Conservation (phyloP, 495 filamentous ascomycete genomes). For the Elasticomyces elasticus region DNA sequence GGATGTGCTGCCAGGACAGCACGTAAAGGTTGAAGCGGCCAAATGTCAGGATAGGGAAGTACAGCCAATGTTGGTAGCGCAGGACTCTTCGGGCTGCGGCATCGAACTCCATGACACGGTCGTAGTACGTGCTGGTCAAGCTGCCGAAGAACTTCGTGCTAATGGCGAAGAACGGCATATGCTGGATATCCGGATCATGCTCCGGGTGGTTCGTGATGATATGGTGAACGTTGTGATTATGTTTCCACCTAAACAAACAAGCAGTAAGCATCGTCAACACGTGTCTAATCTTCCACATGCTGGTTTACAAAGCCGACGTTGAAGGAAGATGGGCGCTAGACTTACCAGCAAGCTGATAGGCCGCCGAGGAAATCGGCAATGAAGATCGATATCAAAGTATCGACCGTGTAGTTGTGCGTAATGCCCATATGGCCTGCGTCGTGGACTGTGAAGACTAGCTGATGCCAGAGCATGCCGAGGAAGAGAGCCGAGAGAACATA, state of each 20-base stretch:
- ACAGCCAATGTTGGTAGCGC: conserved; percentile 68
- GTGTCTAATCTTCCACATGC: no score
- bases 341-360: no score
- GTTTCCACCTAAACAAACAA: conserved; percentile 98
- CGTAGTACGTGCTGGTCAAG: conserved; percentile 81
- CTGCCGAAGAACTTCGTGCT: conserved; percentile 72
- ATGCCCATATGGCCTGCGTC: conserved; percentile 98
- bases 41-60: conserved; percentile 76
- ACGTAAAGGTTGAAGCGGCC: conserved; percentile 89
- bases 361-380: conserved; percentile 88
- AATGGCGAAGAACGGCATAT: conserved; percentile 90
- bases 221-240: conserved; percentile 95
- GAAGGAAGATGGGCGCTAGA: no score
- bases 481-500: conserved; percentile 65
- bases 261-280: no score
- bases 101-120: conserved; percentile 77
- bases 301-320: no score
- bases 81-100: conserved; percentile 60
- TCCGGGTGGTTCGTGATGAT: conserved; percentile 94
- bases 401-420: conserved; percentile 73
- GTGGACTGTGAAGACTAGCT: conserved; percentile 89
- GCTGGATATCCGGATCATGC: conserved; percentile 95
- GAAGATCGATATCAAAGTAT: conserved; percentile 78
- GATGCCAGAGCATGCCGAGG: conserved; percentile 86
- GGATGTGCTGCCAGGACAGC: conserved; percentile 72